Evolutionary conservation across 805 yeast species (phyloP).

Genomic region (Pichia membranifaciens): DNA sequence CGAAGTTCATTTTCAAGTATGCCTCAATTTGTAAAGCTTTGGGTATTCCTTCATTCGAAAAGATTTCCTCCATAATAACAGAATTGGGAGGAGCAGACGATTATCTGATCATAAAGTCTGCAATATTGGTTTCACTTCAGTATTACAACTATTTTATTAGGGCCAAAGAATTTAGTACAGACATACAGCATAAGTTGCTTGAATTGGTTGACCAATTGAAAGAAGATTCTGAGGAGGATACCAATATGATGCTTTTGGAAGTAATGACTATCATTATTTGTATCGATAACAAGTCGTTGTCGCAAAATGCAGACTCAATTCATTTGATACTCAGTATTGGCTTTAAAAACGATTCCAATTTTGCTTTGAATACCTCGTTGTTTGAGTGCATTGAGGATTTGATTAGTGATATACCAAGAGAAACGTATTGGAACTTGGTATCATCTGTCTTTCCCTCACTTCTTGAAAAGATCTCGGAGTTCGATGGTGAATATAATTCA

Average conservation of each 20-base stretch:
- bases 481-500: conserved; percentile 49
- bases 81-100: conserved; percentile 20
- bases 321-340: conserved; percentile 59
- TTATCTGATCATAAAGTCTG: conserved; percentile 19
- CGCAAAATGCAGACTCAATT: conserved; percentile 35
- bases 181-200: conserved; percentile 27
- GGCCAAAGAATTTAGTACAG: conserved; percentile 28
- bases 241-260: conserved; percentile 69
- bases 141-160: conserved; percentile 32
- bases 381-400: conserved; percentile 63
- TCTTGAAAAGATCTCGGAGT: conserved; percentile 34
- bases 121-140: conserved; percentile 48
- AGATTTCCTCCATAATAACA: conserved; percentile 22
- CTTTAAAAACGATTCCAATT: conserved; percentile 66
- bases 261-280: conserved; percentile 54
- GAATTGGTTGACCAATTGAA: conserved; percentile 39
- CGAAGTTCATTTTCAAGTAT: conserved; percentile 53
- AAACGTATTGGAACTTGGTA: conserved; percentile 42
- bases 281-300: conserved; percentile 34
- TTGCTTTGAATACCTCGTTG: conserved; percentile 61
- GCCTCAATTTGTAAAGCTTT: conserved; percentile 24
- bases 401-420: conserved; percentile 40
- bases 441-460: conserved; percentile 49
- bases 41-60: conserved; percentile 25
- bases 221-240: conserved; percentile 70